A percentile compares a stretch with the other conserved stretches of the same genome.
phyloP scores from a whole-genome alignment of 2,329 filamentous ascomycete species.

The Diaporthe sp. region DNA sequence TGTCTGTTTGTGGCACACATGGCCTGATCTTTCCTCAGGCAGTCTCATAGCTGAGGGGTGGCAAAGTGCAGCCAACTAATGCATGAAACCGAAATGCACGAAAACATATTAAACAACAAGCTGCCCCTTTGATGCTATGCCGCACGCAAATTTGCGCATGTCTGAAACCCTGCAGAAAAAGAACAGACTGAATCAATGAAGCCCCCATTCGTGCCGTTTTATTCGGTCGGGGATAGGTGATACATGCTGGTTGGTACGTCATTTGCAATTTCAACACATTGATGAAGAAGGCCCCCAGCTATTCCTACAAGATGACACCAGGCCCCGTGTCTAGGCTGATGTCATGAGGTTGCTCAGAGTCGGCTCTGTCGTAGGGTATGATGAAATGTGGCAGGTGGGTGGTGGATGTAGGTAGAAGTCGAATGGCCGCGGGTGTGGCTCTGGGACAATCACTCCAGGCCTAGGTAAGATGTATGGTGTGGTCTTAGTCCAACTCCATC shows the following conservation, averaged over 20 bases:
- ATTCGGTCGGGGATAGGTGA: background rate
- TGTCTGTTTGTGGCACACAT: background rate
- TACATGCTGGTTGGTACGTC: conserved; percentile 26
- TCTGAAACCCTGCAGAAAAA: conserved; percentile 19
- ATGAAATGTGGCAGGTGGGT: background rate
- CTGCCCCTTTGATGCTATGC: conserved; percentile 26
- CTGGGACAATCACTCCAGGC: background rate
- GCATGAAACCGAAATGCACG: conserved; percentile 4
- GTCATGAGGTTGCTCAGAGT: background rate
- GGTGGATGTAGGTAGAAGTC: background rate
- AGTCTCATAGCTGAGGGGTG: background rate
- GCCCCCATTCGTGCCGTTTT: background rate
- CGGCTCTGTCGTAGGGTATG: background rate
- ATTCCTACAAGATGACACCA: conserved; percentile 8
- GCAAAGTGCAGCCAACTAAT: background rate
- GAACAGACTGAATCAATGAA: background rate
- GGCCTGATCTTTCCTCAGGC: background rate
- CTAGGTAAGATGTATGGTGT: background rate
- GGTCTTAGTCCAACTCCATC: conserved; percentile 31
- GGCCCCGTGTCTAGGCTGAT: background rate
- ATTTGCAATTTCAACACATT: background rate
- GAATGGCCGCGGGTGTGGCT: background rate
- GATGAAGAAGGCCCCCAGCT: conserved; percentile 5
- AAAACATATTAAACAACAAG: conserved; percentile 4
- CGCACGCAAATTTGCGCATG: background rate